Evolutionary conservation across 2,329 filamentous ascomycete species (phyloP), one percentile per base, ranked within the genome.

Genomic region (Aureobasidium mangrovei): DNA sequence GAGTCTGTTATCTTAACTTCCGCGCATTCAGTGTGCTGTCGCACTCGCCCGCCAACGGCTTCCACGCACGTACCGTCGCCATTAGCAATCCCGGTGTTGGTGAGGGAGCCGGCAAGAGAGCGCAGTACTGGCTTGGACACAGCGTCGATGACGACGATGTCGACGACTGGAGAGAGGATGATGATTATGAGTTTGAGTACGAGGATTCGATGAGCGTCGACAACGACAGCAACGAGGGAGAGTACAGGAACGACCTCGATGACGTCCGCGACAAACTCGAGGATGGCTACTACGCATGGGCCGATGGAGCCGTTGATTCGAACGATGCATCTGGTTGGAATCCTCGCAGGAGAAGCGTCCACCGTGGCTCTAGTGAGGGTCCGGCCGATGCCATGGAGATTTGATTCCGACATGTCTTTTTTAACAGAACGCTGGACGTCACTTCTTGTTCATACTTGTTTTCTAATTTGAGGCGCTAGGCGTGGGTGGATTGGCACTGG

Each of bases 1-100:
- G 93, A 40, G 91, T 98, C 18, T 91, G 89, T 57, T 98, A 98
- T 68, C 74, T 98, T 43, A 94, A 96, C 65, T 81, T 96, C 43
- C 85, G 91, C 58, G 91, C 88, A n/a, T 82, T 96, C 43, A 91
- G 82, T 56, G 85, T 85, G 61, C 83, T 86, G 64, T 86, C 76
- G 60, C 82, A 77, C 67, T 84, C 77, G 58, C 85, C 78, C 43
- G 67, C 75, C 18, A 69, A 74, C 1, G 71, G 73, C 26, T 64
- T 63, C 41, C 40, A 69, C 67, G 33, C 68, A 67, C 55, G 71
- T 38, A 66, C 69, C 3, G 77, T 77, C 58, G 67, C 73, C 51
- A 69, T 68, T 27, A 77, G 73, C 12, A 72, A 60, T 12, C 60
- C 59, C n/a, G 59, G 60, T 53, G 60, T 79, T 44, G 74, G 70